Evolutionary conservation across 2,329 filamentous ascomycete genomes (phyloP).

Genomic region (Trichoderma simmonsii): DNA sequence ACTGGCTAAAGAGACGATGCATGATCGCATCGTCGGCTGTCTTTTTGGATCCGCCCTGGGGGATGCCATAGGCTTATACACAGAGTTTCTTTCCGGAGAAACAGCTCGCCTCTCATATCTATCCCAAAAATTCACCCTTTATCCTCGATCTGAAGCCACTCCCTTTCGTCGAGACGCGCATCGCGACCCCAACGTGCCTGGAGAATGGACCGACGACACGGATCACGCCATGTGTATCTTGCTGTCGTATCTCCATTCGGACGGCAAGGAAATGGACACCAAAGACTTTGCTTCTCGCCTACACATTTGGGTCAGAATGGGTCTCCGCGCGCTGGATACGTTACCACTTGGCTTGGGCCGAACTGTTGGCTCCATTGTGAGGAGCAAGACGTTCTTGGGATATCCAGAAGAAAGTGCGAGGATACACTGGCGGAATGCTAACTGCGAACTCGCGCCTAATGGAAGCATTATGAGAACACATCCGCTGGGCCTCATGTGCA

Average conservation of each 20-base stretch:
- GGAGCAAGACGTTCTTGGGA: constrained; percentile 36
- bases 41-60: constrained; percentile 51
- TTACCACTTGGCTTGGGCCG: constrained; percentile 47
- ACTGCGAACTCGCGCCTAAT: constrained; percentile 45
- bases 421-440: constrained; percentile 39
- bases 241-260: constrained; percentile 45
- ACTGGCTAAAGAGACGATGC: constrained; percentile 26
- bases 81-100: constrained; percentile 45
- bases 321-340: constrained; percentile 45
- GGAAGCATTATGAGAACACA: constrained; percentile 54
- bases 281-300: constrained; percentile 45
- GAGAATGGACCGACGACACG: constrained; percentile 55
- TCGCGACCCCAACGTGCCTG: constrained; percentile 39
- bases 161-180: constrained; percentile 44
- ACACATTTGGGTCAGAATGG: constrained; percentile 46
- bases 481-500: constrained; percentile 47
- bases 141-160: constrained; percentile 35
- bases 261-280: constrained; percentile 36
- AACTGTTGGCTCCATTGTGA: constrained; percentile 45
- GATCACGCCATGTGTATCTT: constrained; percentile 51
- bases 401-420: constrained; percentile 41
- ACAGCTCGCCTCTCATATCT: constrained; percentile 37
- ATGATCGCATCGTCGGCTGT: constrained; percentile 42
- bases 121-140: constrained; percentile 38
- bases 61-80: constrained; percentile 54